Conservation (phyloP, 2,329 filamentous ascomycete genomes). For the Colletotrichum acutatum region DNA sequence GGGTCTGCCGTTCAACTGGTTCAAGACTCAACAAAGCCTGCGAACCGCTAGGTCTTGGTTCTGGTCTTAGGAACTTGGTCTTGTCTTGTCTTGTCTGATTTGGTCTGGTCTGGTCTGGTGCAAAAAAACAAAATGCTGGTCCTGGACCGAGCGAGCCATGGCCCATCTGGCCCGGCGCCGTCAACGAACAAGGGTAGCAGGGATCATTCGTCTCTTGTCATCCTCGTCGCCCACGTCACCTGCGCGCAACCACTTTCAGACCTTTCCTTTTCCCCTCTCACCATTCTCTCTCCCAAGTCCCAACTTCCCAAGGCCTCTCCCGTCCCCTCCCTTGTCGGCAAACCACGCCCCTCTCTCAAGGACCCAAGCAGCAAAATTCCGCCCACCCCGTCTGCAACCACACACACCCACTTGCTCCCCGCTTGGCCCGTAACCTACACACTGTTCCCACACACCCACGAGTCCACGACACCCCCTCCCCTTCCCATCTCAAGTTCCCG, state of each 20-base stretch:
- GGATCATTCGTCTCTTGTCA: slow-evolving; percentile 13
- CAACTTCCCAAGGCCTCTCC: background rate
- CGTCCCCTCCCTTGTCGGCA: slow-evolving; percentile 19
- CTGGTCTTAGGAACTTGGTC: background rate
- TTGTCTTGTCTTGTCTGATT: background rate
- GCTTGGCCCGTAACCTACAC: slow-evolving; percentile 4
- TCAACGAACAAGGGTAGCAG: slow-evolving; percentile 9
- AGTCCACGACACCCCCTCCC: background rate
- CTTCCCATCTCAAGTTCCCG: slow-evolving; percentile 12
- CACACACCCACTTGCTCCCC: slow-evolving; percentile 1
- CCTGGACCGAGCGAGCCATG: background rate
- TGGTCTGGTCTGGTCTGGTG: slow-evolving; percentile 1
- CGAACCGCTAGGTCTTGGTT: background rate
- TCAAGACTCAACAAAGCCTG: background rate
- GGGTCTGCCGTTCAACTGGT: background rate
- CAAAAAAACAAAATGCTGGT: background rate
- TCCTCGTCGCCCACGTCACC: slow-evolving; percentile 36
- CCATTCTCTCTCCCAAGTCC: background rate
- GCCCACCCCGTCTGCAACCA: background rate
- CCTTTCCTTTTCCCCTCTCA: slow-evolving; percentile 18
- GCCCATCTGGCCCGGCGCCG: slow-evolving; percentile 18
- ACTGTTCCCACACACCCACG: background rate
- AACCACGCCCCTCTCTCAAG: slow-evolving; percentile 1
- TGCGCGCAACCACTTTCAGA: slow-evolving; percentile 22
- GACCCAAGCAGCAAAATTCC: background rate